Base-by-base conservation (phyloP, 176 grass and related monocot genomes). In the Saccharum spontaneum region DNA sequence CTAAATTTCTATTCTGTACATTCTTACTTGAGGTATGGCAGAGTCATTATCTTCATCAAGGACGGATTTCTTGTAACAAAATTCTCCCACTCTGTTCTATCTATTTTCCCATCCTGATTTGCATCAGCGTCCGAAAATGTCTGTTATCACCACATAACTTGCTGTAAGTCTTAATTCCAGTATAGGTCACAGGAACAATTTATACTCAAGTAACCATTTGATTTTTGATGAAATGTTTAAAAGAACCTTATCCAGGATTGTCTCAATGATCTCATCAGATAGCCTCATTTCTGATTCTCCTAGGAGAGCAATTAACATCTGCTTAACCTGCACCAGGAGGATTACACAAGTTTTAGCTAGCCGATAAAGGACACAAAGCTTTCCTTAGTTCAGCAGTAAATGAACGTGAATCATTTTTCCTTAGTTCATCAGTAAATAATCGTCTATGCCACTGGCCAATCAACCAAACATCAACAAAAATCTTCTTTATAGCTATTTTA, bases 1-100 rank as follows among this genome's bases (percentile, higher is more conserved):
- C 26, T 39, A 38, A 31, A 73, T 75, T 76, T 72, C 14, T 71
- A 80, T 52, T 72, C 34, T 59, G 28, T 71, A 11, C 55, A 75
- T 64, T 92, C 85, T 94, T 54, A 94, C 97, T 88, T 95, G 91
- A 98, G 91, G 89, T 98, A 96, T 50, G 97, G 79, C 83, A 98
- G 90, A 84, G 93, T 98, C 97, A 98, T 98, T 72, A 98, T 95
- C 92, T 95, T 96, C 91, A 98, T 79, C 63, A 98, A 86, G 46
- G 97, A 95, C 79, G 97, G 93, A 86, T 95, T 96, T 77, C 82
- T 87, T 88, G 85, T 87, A 30, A 98, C 97, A 87, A 95, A 98
- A 77, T 84, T 90, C 66, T 92, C 86, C 97, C 97, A 98, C 55
- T 98, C 97, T 70, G 84, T 78, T 92, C 86, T 94, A 77, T 98